Evolutionary conservation across 1,284 basidiomycete species (phyloP), one percentile per base, ranked within the genome.

Genomic region (Acaromyces ingoldii): DNA sequence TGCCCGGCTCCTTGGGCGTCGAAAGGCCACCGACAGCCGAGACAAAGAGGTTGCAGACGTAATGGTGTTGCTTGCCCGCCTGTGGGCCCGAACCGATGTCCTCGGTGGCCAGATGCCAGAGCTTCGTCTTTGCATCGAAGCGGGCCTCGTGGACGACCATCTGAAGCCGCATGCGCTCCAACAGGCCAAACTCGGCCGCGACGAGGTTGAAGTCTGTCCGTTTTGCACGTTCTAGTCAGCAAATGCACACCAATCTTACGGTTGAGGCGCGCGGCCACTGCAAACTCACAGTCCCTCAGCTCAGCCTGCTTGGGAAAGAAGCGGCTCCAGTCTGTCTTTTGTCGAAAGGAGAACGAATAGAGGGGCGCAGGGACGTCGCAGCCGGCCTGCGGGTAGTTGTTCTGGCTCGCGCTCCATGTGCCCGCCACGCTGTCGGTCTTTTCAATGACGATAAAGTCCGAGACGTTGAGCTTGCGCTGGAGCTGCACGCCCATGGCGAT

Each of bases 41-140:
- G 47, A 71, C 58, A 33, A 75, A 54, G 41, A 72, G 44, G 51
- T 69, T 72, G 62, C 62, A 62, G 1, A 75, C 67, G 24, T 59
- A 72, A 49, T 74, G 65, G 13, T 67, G 55, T 42, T 57, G 45
- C 46, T n/a, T n/a, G n/a, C n/a, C n/a, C n/a, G n/a, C n/a, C n/a
- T n/a, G n/a, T 50, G 22, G 29, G 36, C 21, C 13, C 49, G n/a
- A n/a, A n/a, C n/a, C n/a, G n/a, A n/a, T n/a, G n/a, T n/a, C n/a
- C n/a, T n/a, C n/a, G n/a, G n/a, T n/a, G n/a, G n/a, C 59, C 3
- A 74, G 44, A 37, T 74, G 70, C 72, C 72, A 74, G 29, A 74
- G 49, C 10, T 61, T 58, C 6, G 66, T 70, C 10, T 56, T 60
- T 4, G 44, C 46, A 49, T 75, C 72, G 45, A 57, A 75, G 22